Evolutionary conservation across 768 basidiomycete genomes (phyloP), one percentile per base, ranked within the genome.

Genomic region (Symmetrospora coprosmae): DNA sequence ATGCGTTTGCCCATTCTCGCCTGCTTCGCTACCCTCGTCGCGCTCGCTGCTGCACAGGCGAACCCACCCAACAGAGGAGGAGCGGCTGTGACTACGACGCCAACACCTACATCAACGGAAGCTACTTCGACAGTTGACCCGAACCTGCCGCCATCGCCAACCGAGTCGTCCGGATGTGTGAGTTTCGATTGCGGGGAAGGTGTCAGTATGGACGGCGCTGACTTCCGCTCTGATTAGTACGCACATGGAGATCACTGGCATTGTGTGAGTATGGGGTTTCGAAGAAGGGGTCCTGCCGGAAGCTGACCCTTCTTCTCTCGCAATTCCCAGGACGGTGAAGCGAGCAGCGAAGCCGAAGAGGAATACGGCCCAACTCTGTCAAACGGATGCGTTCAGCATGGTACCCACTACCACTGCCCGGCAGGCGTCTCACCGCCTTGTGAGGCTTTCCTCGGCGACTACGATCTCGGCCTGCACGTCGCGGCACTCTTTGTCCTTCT

Each of bases 401-500:
- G 52, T 55, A 55, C 52, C 19, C 52, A 55, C 27, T 55, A 38
- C 34, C 52, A 55, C 35, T 55, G 52, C 25, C 52, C 52, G 6
- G 52, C 6, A 39, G 52, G 52, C 19, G 52, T 55, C 7, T 5
- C 52, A 19, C 34, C 34, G 19, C 52, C 52, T 27, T 55, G 52
- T 28, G 35, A 31, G 4, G 39, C 38, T 21, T 38, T 37, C 14
- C 31, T 55, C 6, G 52, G 52, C 17, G 52, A 55, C 1, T 68
- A 66, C 58, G 48, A 68, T 33, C 16, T 60, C 4, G 51, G 50
- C 14, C 39, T 68, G 1, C 67, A 68, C 41, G 62, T 68, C n/a
- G 66, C 50, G 31, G 49, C 67, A 1, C 51, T 68, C 33, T 68
- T 66, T 27, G 51, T 62, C 7, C 58, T 68, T 2, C 60, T 68